A percentile compares a stretch with the other conserved stretches of the same genome.
These are phyloP conservation scores for Scleromitrula shiraiana DNA, from an alignment of 2,329 filamentous ascomycete species.

Conservation along the genomic window DNA sequence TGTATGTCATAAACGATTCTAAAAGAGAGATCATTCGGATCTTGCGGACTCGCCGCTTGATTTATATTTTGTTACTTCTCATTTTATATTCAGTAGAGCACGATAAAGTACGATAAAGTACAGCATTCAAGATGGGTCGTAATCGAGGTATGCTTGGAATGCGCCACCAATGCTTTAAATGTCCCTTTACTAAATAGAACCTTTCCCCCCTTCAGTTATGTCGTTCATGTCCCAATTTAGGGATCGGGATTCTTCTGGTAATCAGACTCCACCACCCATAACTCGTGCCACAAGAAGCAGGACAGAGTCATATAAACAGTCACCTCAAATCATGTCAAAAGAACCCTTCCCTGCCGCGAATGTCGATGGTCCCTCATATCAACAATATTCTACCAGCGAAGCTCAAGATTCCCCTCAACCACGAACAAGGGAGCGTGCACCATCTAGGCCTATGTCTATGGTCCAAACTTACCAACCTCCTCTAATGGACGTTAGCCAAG, in stretches of 20 bases:
- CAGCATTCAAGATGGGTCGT: conserved; percentile 27
- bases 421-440: conserved; percentile 36
- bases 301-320: conserved; percentile 16
- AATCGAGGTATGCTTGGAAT: conserved; percentile 27
- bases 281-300: conserved; percentile 15
- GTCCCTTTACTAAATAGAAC: background rate
- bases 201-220: conserved; percentile 49
- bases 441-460: conserved; percentile 70
- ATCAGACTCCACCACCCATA: conserved; percentile 24
- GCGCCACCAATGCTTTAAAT: conserved; percentile 1
- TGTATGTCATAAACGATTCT: conserved; percentile 13
- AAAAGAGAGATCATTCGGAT: conserved; percentile 14
- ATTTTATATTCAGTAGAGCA: no score
- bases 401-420: conserved; percentile 23
- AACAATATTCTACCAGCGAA: conserved; percentile 2
- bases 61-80: background rate
- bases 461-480: conserved; percentile 78
- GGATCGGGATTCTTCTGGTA: conserved; percentile 32
- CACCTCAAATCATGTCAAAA: conserved; percentile 8
- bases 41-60: conserved; percentile 14
- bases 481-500: conserved; percentile 74
- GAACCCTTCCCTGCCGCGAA: conserved; percentile 3
- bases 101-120: background rate
- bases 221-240: conserved; percentile 80
- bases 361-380: background rate